phyloP scores from a whole-genome alignment of 805 yeast genomes.

The Vanderwaltozyma yarrowii region DNA sequence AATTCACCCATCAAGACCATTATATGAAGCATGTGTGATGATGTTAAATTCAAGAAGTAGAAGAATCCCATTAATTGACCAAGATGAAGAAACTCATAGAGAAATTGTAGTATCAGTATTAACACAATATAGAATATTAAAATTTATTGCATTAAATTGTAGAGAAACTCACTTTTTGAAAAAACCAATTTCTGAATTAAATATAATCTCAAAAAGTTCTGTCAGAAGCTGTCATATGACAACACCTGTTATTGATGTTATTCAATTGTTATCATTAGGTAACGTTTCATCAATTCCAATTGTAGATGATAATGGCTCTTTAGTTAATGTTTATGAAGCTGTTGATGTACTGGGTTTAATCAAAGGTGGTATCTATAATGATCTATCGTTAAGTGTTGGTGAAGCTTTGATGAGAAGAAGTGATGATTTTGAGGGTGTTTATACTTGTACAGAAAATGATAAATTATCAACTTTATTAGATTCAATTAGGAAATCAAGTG shows the following conservation, averaged over 20 bases:
- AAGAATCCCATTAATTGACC: conserved; percentile 88
- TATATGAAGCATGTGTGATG: conserved; percentile 86
- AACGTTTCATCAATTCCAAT: conserved; percentile 93
- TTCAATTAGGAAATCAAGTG: conserved; percentile 80
- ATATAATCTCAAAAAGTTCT: conserved; percentile 45
- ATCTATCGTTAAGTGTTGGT: conserved; percentile 83
- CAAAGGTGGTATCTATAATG: conserved; percentile 90
- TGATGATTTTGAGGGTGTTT: conserved; percentile 96
- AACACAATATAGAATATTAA: conserved; percentile 91
- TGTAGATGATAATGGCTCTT: conserved; percentile 54
- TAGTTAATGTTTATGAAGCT: conserved; percentile 90
- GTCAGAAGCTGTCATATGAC: conserved; percentile 78
- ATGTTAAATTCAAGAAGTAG: conserved; percentile 85
- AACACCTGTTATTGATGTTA: conserved; percentile 91
- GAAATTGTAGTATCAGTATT: conserved; percentile 92
- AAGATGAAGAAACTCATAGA: conserved; percentile 82
- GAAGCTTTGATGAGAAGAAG: conserved; percentile 84
- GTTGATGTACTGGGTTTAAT: conserved; percentile 88
- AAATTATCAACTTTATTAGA: conserved; percentile 83
- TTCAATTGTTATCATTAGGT: conserved; percentile 63
- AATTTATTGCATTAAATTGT: conserved; percentile 92
- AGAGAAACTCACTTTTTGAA: conserved; percentile 80
- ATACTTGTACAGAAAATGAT: conserved; percentile 86
- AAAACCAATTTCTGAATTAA: conserved; percentile 62
- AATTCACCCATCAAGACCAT: conserved; percentile 80